Evolutionary conservation across 192 early-diverging fungal species (phyloP).

Genomic region (Obelidium mucronatum): DNA sequence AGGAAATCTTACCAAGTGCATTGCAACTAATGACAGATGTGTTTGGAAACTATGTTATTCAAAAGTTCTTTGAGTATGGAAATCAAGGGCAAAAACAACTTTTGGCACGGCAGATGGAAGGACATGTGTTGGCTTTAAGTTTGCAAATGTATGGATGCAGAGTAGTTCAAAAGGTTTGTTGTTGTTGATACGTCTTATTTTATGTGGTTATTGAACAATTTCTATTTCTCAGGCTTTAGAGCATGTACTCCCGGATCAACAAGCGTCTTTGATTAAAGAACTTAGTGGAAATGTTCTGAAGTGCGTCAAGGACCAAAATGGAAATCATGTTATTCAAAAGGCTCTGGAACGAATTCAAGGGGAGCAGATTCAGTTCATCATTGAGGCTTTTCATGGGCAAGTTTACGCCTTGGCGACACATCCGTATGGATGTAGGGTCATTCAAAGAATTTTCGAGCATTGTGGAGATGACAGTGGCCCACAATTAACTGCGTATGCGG

Average conservation of each 20-base stretch:
- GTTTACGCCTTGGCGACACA: conserved; percentile 96
- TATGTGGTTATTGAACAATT: conserved; percentile 9
- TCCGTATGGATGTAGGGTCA: conserved; percentile 98
- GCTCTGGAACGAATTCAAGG: conserved; percentile 96
- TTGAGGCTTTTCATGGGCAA: conserved; percentile 96
- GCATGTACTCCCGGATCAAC: conserved; percentile 90
- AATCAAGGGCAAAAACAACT: conserved; percentile 91
- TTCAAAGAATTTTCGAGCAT: conserved; percentile 99
- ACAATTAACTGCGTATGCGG: conserved; percentile 35
- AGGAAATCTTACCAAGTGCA: conserved; percentile 90
- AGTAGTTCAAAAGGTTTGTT: conserved; percentile 90
- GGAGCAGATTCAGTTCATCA: conserved; percentile 95
- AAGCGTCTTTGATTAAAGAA: conserved; percentile 88
- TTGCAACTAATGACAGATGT: conserved; percentile 98
- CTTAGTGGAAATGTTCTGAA: conserved; percentile 95
- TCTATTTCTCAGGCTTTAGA: conserved; percentile 74
- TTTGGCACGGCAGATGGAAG: conserved; percentile 95
- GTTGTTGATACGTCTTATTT: conserved; percentile 3
- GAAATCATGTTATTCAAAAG: conserved; percentile 99
- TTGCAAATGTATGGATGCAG: conserved; percentile 99
- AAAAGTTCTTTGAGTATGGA: conserved; percentile 99
- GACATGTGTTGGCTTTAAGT: conserved; percentile 90
- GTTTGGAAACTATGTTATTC: conserved; percentile 99
- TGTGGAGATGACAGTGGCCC: conserved; percentile 77
- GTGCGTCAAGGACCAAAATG: conserved; percentile 99